These are phyloP conservation scores for Chlamydomonas sphaeroides DNA, from an alignment of 139 green algal genomes.

Conservation along the genomic window DNA sequence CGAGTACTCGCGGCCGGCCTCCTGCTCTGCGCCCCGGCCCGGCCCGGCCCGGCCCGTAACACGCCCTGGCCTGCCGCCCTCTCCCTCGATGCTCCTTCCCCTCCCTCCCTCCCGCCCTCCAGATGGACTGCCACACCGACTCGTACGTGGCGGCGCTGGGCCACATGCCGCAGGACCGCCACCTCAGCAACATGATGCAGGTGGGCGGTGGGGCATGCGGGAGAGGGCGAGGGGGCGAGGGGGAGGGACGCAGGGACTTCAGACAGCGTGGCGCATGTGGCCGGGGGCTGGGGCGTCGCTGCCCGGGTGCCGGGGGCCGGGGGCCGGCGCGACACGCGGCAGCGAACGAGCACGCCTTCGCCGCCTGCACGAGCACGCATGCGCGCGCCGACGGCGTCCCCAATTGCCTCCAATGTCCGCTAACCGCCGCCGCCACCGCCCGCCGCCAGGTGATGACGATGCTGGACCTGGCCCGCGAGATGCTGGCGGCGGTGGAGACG, in stretches of 20 bases:
- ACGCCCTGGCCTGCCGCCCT: no score
- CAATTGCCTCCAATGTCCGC: neutral
- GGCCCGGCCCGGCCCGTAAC: no score
- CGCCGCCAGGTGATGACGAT: conserved; percentile 11
- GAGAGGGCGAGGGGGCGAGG: no score
- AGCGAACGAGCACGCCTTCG: neutral
- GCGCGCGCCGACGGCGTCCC: neutral
- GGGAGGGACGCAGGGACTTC: no score
- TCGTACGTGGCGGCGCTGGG: conserved; percentile 46
- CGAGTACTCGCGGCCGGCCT: no score
- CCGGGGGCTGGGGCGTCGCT: no score
- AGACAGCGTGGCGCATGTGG: no score
- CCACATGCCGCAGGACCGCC: conserved; percentile 45
- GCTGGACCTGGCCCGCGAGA: conserved; percentile 40
- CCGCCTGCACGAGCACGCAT: neutral
- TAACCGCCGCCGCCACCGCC: no score
- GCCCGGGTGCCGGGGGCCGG: no score
- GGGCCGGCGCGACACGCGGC: no score
- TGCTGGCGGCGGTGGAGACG: conserved; percentile 46
- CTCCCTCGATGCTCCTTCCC: neutral
- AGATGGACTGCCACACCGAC: conserved; percentile 47
- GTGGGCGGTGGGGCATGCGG: neutral
- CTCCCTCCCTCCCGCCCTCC: neutral
- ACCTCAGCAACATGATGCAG: conserved; percentile 25
- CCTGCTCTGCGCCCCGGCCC: no score